Evolutionary conservation across 169 alveolate genomes (phyloP), one percentile per base, ranked within the genome.

Genomic region (Plasmodium cynomolgi): DNA sequence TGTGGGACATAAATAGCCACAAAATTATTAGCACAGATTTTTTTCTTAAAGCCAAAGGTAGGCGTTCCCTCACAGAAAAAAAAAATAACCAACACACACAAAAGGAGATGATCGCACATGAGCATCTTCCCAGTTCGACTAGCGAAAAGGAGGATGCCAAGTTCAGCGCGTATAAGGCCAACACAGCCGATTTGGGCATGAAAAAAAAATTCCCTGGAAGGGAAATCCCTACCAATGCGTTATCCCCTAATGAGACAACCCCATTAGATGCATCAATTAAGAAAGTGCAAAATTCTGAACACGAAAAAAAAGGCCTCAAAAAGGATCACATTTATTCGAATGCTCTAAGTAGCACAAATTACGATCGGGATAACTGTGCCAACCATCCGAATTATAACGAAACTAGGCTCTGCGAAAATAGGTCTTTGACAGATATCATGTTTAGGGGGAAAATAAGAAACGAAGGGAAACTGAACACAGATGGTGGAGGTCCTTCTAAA

Each of bases 121-220:
- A 29, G 84, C 5, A 33, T 34, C n/a, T 47, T 79, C 39, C n/a
- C 23, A 17, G 13, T 79, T 79, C 72, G 26, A 1, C 17, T 2
- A 34, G 37, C 54, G 62, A 81, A 81, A 29, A 56, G 68, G 37
- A 13, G 47, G n/a, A 56, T 29, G n/a, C 23, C 3, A 56, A 13
- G 13, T 47, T 50, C 37, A 20, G 33, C 15, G 9, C 17, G n/a
- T 23, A 54, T 84, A 84, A 39, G 6, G 83, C 29, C 50, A 71
- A 62, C n/a, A 73, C 74, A 4, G 92, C 72, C 68, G 72, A 39
- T 37, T 71, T 39, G 23, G 47, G 33, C 39, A 84, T 84, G 83
- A 84, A 39, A 31, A 8, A 23, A 29, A 31, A n/a, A n/a, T 39
- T n/a, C 17, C 72, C 50, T 9, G 23, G 31, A 31, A 23, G 37